Percentiles rank a stretch among this genome's conserved stretches.
Evolutionary conservation across 345 rosid genomes (phyloP).

Genomic region (Psidium friedrichsthalianum): DNA sequence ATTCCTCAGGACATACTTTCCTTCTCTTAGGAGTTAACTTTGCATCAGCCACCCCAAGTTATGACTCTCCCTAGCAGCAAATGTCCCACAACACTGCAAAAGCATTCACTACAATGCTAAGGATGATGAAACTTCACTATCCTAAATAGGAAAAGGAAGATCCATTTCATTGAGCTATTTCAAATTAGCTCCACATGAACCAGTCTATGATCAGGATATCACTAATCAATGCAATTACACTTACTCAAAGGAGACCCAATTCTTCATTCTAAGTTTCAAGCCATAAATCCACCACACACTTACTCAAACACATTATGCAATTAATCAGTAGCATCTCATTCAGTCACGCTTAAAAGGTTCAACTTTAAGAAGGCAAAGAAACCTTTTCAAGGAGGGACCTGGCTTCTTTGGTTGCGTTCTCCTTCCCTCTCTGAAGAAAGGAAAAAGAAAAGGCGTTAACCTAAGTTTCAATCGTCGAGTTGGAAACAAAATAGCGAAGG

Average conservation of each 20-base stretch:
- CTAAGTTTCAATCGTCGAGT: neutral
- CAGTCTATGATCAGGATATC: neutral
- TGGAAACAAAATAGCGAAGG: neutral
- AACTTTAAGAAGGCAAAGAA: neutral
- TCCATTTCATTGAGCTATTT: neutral
- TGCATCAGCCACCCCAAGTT: neutral
- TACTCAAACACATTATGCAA: neutral
- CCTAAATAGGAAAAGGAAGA: neutral
- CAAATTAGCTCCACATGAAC: neutral
- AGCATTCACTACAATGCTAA: neutral
- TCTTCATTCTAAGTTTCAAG: neutral
- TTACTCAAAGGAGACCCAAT: neutral
- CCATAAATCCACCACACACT: neutral
- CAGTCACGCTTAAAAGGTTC: neutral
- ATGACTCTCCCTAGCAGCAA: neutral
- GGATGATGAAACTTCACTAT: neutral
- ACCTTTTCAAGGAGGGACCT: conserved; percentile 69
- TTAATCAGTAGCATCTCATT: neutral
- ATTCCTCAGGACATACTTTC: conserved; percentile 29
- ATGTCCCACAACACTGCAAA: neutral
- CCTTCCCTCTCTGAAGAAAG: conserved; percentile 63
- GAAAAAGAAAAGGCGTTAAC: neutral
- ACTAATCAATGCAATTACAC: neutral
- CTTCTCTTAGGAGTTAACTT: conserved; percentile 26
- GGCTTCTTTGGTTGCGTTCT: conserved; percentile 71